These are phyloP conservation scores for Phalaenopsis aphrodite DNA, from an alignment of 106 monocot species.

Conservation along the genomic window DNA sequence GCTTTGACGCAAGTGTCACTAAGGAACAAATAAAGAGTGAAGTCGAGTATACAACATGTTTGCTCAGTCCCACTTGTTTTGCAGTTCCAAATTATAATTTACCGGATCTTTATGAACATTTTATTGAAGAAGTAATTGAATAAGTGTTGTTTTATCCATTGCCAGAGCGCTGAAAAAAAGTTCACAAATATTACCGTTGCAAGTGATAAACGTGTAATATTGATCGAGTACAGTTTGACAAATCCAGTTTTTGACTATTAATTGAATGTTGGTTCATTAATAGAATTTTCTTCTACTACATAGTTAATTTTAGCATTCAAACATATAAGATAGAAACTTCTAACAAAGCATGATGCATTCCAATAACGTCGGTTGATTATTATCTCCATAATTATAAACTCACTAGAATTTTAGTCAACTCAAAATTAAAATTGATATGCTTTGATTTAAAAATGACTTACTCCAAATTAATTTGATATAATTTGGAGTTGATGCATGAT, in stretches of 20 bases:
- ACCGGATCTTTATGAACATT: not conserved
- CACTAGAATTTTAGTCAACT: too few relatives aligned
- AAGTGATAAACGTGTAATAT: not conserved
- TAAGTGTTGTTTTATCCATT: slow-evolving; percentile 3
- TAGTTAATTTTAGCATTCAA: too few relatives aligned
- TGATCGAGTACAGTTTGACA: not conserved
- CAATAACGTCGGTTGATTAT: too few relatives aligned
- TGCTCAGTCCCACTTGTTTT: not conserved
- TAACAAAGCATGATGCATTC: too few relatives aligned
- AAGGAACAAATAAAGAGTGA: not conserved
- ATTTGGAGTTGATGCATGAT: too few relatives aligned
- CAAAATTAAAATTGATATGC: too few relatives aligned
- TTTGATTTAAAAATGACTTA: too few relatives aligned
- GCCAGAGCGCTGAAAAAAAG: not conserved
- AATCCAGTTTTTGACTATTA: not conserved
- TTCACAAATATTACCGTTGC: not conserved
- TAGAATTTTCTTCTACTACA: too few relatives aligned
- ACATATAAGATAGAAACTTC: too few relatives aligned
- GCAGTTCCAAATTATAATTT: not conserved
- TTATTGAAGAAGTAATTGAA: not conserved
- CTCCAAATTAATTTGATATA: too few relatives aligned
- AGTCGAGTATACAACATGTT: not conserved
- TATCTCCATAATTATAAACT: too few relatives aligned
- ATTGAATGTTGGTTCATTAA: too few relatives aligned
- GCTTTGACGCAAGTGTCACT: not conserved